Evolutionary conservation across 2,329 filamentous ascomycete genomes (phyloP), one percentile per base, ranked within the genome.

Genomic region (Aureobasidium subglaciale): DNA sequence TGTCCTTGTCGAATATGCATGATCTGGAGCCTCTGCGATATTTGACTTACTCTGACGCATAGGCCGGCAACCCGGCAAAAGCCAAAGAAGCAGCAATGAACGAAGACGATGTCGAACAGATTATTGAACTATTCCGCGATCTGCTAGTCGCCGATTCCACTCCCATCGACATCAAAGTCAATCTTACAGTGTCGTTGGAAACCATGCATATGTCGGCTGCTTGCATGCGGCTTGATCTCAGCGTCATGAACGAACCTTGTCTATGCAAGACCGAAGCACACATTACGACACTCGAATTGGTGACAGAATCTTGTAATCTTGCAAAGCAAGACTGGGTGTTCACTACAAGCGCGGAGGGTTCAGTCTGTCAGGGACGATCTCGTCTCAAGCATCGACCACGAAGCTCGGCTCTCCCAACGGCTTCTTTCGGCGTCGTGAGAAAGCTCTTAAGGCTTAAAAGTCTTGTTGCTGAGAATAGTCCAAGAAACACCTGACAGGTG

Each of bases 221-320:
- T 22, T 35, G 48, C 48, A 54, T 54, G 50, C 10, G 38, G 29
- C 37, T 54, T 54, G 38, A 54, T 43, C 27, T 54, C 27, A 22
- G 50, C 38, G 50, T 54, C 50, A 54, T 54, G 32, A 22, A 15
- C 22, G n/a, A 37, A 25, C 35, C 40, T 40, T 34, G 24, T 32
- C 34, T 27, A 52, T 41, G 48, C 35, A 52, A 41, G 48, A 25
- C 32, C 18, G 37, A 52, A 25, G 35, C 48, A 35, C 48, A 35
- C 18, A 25, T 24, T 30, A 41, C 48, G 48, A 52, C 41, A 7
- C 32, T 27, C 38, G 25, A 40, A 22, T 35, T 27, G 48, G 41
- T 27, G 30, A 32, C n/a, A n/a, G n/a, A n/a, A n/a, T n/a, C n/a
- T n/a, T n/a, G n/a, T n/a, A n/a, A n/a, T n/a, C 25, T 9, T 27